These are phyloP conservation scores for Stromatinia cepivora DNA, from an alignment of 2,329 filamentous ascomycete species.

Conservation along the genomic window DNA sequence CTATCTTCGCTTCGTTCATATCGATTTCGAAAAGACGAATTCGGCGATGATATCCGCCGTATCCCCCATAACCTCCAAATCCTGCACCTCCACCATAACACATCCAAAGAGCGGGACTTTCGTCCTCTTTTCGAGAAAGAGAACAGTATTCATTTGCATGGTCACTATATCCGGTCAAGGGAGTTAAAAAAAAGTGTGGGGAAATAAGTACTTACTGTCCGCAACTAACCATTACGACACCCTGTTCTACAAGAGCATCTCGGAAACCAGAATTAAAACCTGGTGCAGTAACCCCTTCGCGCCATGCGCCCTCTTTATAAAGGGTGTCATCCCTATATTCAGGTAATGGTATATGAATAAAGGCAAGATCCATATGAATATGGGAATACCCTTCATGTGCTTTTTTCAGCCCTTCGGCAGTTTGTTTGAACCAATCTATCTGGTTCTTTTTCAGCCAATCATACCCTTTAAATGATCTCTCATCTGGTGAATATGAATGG, in stretches of 20 bases:
- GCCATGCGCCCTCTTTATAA: slow-evolving; percentile 68
- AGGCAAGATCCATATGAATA: slow-evolving; percentile 92
- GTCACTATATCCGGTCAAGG: slow-evolving; percentile 58
- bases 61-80: slow-evolving; percentile 94
- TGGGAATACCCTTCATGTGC: slow-evolving; percentile 83
- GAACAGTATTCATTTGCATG: slow-evolving; percentile 97
- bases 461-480: slow-evolving; percentile 85
- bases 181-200: neutral
- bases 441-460: slow-evolving; percentile 96
- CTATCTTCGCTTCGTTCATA: slow-evolving; percentile 83
- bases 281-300: slow-evolving; percentile 83
- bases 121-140: slow-evolving; percentile 48
- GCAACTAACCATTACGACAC: slow-evolving; percentile 82
- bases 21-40: slow-evolving; percentile 91
- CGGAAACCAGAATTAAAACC: slow-evolving; percentile 90
- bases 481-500: slow-evolving; percentile 87
- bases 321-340: slow-evolving; percentile 72
- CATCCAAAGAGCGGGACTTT: slow-evolving; percentile 84
- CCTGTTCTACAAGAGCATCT: slow-evolving; percentile 82
- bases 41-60: slow-evolving; percentile 79
- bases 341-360: slow-evolving; percentile 94
- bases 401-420: slow-evolving; percentile 70
- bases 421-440: slow-evolving; percentile 90
- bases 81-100: slow-evolving; percentile 92
- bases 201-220: slow-evolving; percentile 69